Conservation (phyloP, 352 stramenopile species). For the Blastocystis sp. region DNA sequence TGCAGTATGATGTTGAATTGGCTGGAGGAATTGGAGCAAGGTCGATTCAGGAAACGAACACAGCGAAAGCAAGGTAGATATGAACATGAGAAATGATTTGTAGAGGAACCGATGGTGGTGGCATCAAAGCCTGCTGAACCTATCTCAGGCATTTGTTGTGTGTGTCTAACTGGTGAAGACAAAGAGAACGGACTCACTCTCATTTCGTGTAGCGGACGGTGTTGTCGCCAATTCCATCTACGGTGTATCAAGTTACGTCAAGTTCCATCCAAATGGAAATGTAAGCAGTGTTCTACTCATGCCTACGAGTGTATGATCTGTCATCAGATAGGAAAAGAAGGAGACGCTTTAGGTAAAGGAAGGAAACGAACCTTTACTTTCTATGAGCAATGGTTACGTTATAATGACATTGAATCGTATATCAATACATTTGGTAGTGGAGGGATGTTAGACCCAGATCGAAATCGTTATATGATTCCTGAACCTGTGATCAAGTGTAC, state of each 20-base stretch:
- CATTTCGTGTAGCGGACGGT: slow-evolving; percentile 78
- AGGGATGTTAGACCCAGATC: slow-evolving; percentile 33
- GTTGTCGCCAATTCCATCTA: slow-evolving; percentile 79
- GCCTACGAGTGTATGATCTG: slow-evolving; percentile 81
- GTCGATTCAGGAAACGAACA: slow-evolving; percentile 55
- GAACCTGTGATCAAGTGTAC: slow-evolving; percentile 76
- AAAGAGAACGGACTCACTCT: slow-evolving; percentile 77
- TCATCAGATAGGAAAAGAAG: slow-evolving; percentile 74
- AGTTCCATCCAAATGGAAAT: slow-evolving; percentile 78
- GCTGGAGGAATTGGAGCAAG: slow-evolving; percentile 13
- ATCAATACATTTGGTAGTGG: slow-evolving; percentile 39
- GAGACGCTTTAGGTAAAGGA: slow-evolving; percentile 78
- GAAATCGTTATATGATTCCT: slow-evolving; percentile 23
- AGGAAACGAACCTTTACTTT: slow-evolving; percentile 34
- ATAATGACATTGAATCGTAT: slow-evolving; percentile 11
- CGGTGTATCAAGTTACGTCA: slow-evolving; percentile 77
- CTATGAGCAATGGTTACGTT: slow-evolving; percentile 61
- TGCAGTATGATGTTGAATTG: slow-evolving; percentile 16
- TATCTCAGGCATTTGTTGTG: slow-evolving; percentile 73
- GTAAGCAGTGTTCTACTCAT: slow-evolving; percentile 75
- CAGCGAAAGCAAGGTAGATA: slow-evolving; percentile 58
- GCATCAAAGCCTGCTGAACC: slow-evolving; percentile 66
- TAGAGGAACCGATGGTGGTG: slow-evolving; percentile 8
- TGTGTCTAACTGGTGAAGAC: slow-evolving; percentile 77
- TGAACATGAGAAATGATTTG: slow-evolving; percentile 64